Evolutionary conservation across 768 basidiomycete genomes (phyloP).

Genomic region (Tricholoma hemisulphureum): DNA sequence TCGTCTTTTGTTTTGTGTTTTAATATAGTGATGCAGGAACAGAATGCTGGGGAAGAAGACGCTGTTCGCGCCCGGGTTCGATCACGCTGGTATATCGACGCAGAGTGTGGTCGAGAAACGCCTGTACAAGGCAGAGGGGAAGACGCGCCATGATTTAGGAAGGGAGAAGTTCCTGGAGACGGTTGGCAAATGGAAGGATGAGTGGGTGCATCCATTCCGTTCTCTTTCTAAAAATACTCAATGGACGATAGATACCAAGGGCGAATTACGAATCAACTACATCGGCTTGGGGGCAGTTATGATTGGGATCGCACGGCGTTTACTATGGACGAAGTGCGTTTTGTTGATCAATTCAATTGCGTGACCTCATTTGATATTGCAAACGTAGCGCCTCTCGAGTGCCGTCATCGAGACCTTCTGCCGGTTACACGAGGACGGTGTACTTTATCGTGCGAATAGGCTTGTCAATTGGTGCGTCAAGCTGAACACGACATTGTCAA

Average conservation of each 20-base stretch:
- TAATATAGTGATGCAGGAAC: constrained; percentile 54
- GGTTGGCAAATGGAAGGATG: constrained; percentile 96
- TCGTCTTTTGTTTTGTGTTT: background rate
- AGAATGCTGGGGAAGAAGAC: constrained; percentile 94
- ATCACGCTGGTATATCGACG: constrained; percentile 97
- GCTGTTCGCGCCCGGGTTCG: constrained; percentile 91
- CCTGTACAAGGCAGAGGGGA: constrained; percentile 75
- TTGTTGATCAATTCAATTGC: background rate
- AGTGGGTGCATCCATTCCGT: constrained; percentile 49
- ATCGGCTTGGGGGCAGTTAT: constrained; percentile 86
- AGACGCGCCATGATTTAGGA: constrained; percentile 92
- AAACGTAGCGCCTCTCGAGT: constrained; percentile 62
- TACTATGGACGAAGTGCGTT: constrained; percentile 84
- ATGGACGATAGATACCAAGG: constrained; percentile 68
- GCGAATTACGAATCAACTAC: constrained; percentile 88
- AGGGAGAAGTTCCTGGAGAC: constrained; percentile 87
- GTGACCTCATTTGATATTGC: background rate
- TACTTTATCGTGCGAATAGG: constrained; percentile 92
- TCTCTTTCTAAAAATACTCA: background rate
- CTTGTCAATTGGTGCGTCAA: constrained; percentile 98
- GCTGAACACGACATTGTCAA: constrained; percentile 96
- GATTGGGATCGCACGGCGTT: constrained; percentile 96
- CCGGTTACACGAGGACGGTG: constrained; percentile 84
- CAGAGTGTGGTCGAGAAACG: constrained; percentile 97
- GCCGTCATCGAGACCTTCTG: constrained; percentile 94